Conservation (phyloP, 1,284 basidiomycete genomes). For the Cystobasidium pallidum region DNA sequence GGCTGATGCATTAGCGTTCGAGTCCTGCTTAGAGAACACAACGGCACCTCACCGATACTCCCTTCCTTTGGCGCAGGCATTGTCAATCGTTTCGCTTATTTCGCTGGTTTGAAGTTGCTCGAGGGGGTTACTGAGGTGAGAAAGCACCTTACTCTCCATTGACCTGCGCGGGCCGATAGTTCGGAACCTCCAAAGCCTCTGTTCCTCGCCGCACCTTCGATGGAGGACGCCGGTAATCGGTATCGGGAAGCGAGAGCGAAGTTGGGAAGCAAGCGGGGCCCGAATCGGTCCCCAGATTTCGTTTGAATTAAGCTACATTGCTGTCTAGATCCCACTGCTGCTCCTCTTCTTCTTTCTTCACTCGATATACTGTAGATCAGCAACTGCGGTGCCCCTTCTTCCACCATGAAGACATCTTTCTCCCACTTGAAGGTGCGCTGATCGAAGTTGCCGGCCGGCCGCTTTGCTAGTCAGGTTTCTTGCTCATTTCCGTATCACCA, state of each 20-base stretch:
- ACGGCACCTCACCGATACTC: neutral
- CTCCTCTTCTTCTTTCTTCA: slow-evolving; percentile 4
- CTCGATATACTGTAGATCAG: neutral
- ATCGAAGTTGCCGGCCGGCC: neutral
- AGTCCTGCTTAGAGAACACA: neutral
- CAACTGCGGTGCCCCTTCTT: neutral
- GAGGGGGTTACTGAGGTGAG: too few species aligned
- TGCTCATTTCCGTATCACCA: neutral
- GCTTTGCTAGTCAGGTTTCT: neutral
- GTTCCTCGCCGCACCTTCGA: too few species aligned
- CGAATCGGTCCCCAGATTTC: too few species aligned
- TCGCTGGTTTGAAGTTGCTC: neutral
- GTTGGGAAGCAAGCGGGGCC: too few species aligned
- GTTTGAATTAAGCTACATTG: too few species aligned
- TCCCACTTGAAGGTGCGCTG: slow-evolving; percentile 1
- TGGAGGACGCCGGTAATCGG: too few species aligned
- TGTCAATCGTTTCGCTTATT: too few species aligned
- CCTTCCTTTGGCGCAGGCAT: slow-evolving; percentile 8
- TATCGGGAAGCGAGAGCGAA: too few species aligned
- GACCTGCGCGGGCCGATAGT: too few species aligned
- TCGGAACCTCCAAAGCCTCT: too few species aligned
- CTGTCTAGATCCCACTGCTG: neutral
- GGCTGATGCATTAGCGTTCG: neutral
- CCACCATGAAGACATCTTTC: slow-evolving; percentile 15
- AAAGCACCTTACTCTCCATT: too few species aligned